Conservation (phyloP, 495 filamentous ascomycete genomes). For the Annulohypoxylon stygium region DNA sequence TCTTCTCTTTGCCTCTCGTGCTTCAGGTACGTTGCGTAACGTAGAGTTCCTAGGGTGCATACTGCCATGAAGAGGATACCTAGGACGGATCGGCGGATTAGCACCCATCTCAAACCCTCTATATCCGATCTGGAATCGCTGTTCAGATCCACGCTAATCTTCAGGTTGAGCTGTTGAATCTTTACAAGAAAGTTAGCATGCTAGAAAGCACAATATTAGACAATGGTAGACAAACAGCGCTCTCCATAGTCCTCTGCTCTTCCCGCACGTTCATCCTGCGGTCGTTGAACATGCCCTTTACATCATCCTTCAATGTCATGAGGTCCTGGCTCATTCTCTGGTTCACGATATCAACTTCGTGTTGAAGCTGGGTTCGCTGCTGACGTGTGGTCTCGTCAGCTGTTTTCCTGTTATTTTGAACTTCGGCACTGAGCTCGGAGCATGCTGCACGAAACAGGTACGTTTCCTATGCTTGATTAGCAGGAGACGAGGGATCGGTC, state of each 20-base stretch:
- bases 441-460: conserved; percentile 97
- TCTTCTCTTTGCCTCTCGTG: conserved; percentile 58
- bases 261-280: conserved; percentile 90
- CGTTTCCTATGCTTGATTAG: conserved; percentile 67
- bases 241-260: conserved; percentile 86
- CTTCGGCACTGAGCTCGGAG: conserved; percentile 87
- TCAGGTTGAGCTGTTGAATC: conserved; percentile 94
- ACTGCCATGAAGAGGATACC: conserved; percentile 76
- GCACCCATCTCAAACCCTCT: conserved; percentile 89
- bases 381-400: conserved; percentile 80
- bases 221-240: conserved; percentile 62
- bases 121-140: conserved; percentile 91
- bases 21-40: conserved; percentile 61
- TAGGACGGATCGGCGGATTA: conserved; percentile 86
- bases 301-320: conserved; percentile 82
- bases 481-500: neutral
- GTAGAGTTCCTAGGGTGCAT: conserved; percentile 61
- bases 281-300: conserved; percentile 96
- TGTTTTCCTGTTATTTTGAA: conserved; percentile 69
- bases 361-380: conserved; percentile 85
- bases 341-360: conserved; percentile 91
- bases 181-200: conserved; percentile 53
- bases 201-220: neutral
- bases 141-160: conserved; percentile 87
- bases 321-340: conserved; percentile 87